Evolutionary conservation across 129 eudicot species (phyloP).

Genomic region (Artemisia annua): DNA sequence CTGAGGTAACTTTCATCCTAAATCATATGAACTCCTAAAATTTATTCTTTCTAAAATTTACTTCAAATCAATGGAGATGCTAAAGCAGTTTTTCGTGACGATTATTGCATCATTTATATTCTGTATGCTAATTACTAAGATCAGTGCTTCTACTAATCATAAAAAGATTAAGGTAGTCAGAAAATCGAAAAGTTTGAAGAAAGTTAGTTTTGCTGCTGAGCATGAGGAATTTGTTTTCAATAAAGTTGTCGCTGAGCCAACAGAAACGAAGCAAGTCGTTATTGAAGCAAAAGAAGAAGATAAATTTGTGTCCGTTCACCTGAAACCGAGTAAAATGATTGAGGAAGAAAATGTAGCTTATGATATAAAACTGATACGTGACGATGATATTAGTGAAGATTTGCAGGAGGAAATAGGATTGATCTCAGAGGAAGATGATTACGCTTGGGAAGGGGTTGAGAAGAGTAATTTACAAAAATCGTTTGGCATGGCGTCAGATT

Average conservation of each 20-base stretch:
- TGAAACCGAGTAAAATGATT: background rate
- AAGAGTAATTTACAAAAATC: slow-evolving; percentile 68
- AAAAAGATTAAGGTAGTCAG: slow-evolving; percentile 5
- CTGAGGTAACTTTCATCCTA: background rate
- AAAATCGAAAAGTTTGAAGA: background rate
- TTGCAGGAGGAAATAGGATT: slow-evolving; percentile 32
- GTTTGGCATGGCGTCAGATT: slow-evolving; percentile 57
- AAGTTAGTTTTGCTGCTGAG: no score
- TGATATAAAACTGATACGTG: background rate
- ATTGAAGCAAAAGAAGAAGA: slow-evolving; percentile 2
- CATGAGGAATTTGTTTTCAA: no score
- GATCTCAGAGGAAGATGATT: slow-evolving; percentile 47
- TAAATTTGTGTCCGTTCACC: no score
- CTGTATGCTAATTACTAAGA: slow-evolving; percentile 36
- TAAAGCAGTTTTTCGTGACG: slow-evolving; percentile 41
- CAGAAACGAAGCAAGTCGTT: no score
- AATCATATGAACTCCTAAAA: background rate
- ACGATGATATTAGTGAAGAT: slow-evolving; percentile 26
- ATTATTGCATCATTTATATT: slow-evolving; percentile 40
- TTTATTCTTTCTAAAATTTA: background rate
- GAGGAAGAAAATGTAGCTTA: no score
- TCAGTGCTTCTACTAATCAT: slow-evolving; percentile 28
- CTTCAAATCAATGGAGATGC: slow-evolving; percentile 40
- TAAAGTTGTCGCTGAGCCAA: no score
- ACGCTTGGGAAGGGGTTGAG: slow-evolving; percentile 91